These are phyloP conservation scores for Hypoxylon sp. DNA, from an alignment of 2,329 filamentous ascomycete species.

Conservation along the genomic window DNA sequence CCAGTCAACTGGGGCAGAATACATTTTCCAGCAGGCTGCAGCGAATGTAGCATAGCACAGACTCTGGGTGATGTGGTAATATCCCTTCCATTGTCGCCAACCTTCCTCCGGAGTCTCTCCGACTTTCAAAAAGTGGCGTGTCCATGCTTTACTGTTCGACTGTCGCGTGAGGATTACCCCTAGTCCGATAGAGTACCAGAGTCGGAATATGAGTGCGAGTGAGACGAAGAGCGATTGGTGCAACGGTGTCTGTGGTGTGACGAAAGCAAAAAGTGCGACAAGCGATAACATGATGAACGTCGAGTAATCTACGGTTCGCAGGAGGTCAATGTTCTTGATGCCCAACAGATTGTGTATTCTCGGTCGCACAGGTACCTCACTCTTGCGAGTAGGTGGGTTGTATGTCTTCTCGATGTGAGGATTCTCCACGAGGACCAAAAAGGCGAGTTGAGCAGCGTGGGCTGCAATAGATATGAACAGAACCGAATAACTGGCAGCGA, in stretches of 20 bases:
- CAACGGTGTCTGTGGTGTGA: conserved; percentile 81
- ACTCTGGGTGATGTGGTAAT: conserved; percentile 92
- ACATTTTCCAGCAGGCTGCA: conserved; percentile 97
- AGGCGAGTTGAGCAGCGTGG: conserved; percentile 93
- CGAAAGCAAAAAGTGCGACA: conserved; percentile 78
- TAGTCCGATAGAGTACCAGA: conserved; percentile 93
- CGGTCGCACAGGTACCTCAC: conserved; percentile 57
- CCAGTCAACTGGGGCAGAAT: conserved; percentile 88
- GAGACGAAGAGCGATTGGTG: conserved; percentile 85
- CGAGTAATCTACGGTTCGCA: conserved; percentile 87
- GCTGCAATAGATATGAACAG: conserved; percentile 96
- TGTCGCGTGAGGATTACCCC: conserved; percentile 88
- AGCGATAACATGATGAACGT: conserved; percentile 83
- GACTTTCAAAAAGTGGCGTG: conserved; percentile 96
- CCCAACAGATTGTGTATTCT: conserved; percentile 89
- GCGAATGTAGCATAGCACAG: conserved; percentile 92
- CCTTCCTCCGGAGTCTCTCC: conserved; percentile 92
- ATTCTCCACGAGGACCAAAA: conserved; percentile 92
- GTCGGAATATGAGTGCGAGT: conserved; percentile 85
- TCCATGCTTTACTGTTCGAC: conserved; percentile 94
- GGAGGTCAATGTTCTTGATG: conserved; percentile 85
- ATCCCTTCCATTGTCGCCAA: conserved; percentile 97
- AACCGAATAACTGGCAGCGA: conserved; percentile 98
- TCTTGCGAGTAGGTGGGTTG: conserved; percentile 84
- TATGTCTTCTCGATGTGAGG: conserved; percentile 99